Evolutionary conservation across 352 stramenopile species (phyloP), one percentile per base, ranked within the genome.

Genomic region (Globisporangium ultimum): DNA sequence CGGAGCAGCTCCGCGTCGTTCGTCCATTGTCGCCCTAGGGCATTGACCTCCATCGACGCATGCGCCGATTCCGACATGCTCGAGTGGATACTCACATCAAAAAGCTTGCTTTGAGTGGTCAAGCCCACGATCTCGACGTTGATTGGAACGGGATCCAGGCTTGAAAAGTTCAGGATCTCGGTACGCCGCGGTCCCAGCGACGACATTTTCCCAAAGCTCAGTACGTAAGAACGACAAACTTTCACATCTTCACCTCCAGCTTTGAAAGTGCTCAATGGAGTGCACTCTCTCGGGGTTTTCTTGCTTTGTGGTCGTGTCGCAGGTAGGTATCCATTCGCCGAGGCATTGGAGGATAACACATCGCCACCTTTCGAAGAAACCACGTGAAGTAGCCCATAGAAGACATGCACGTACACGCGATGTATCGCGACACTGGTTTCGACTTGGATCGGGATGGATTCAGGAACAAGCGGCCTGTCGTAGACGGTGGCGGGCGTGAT

Each of bases 201-300:
- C n/a, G 73, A 70, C 20, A 88, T 59, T 21, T 72, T 75, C 5
- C 71, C 74, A 22, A 88, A 53, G 18, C 84, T 63, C 24, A 88
- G 65, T 7, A 77, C 17, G 15, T 85, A 40, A 8, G 68, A 71
- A 11, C 77, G 66, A 48, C 77, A 89, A 32, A 62, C 18, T n/a
- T 67, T 72, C n/a, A 57, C 4, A 12, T 17, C 48, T 10, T 36
- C 28, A 36, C 7, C 40, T 45, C 7, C 13, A 18, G 13, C 40
- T 45, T n/a, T 18, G 13, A 10, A n/a, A 8, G 7, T n/a, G 40
- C 17, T 15, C 40, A 45, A 15, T n/a, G 40, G 40, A n/a, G 12
- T 45, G 58, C 58, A 64, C 34, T 43, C 34, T 34, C 32, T 51
- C 9, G 32, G 21, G 18, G 28, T 40, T 28, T 58, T 64, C 18